These are phyloP conservation scores for Actinidia arguta DNA, from an alignment of 179 eudicot species.

Conservation along the genomic window DNA sequence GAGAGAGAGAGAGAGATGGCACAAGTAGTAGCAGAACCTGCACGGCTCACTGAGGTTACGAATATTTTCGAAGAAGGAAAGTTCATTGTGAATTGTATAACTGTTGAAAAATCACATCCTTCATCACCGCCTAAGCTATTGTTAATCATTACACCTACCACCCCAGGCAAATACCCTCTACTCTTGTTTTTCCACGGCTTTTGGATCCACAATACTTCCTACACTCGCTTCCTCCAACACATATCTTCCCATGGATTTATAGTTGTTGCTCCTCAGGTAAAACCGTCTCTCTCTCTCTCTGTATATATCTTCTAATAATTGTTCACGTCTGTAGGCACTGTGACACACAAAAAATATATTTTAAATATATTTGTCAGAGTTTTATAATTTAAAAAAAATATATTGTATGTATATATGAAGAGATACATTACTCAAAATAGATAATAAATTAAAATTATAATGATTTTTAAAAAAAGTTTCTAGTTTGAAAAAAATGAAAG, in stretches of 20 bases:
- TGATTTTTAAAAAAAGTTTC: too few relatives aligned
- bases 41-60: background rate
- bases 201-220: background rate
- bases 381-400: too few relatives aligned
- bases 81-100: background rate
- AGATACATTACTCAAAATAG: too few relatives aligned
- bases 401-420: too few relatives aligned
- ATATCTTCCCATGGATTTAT: conserved; percentile 16
- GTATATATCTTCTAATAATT: background rate
- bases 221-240: background rate
- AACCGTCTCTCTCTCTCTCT: background rate
- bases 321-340: too few relatives aligned
- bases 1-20: conserved; percentile 1
- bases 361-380: too few relatives aligned
- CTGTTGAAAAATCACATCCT: background rate
- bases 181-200: background rate
- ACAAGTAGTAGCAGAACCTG: background rate
- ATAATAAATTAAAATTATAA: too few relatives aligned
- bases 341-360: too few relatives aligned
- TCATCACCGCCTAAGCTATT: conserved; percentile 11
- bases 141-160: background rate
- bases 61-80: background rate
- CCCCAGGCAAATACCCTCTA: background rate
- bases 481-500: too few relatives aligned
- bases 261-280: conserved; percentile 13